Percentiles rank a stretch among this genome's conserved stretches.
phyloP scores from a whole-genome alignment of 805 yeast genomes.

The Cyberlindnera xishuangbannaensis region DNA sequence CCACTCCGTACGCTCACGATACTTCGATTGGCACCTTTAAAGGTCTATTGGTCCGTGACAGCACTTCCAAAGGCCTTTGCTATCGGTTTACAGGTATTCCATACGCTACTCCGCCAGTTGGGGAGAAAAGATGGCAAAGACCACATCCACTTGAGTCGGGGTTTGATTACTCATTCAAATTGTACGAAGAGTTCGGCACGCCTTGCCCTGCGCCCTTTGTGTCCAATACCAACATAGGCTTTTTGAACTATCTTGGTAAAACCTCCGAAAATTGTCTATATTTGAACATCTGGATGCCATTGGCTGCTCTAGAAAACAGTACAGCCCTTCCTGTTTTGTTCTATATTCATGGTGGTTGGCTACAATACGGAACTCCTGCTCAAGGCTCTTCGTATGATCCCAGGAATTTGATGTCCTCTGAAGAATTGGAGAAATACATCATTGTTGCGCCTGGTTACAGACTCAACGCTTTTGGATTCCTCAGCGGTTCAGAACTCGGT shows the following conservation, averaged over 20 bases:
- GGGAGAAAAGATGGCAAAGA: slow-evolving; percentile 28
- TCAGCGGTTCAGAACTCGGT: slow-evolving; percentile 24
- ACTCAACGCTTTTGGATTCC: slow-evolving; percentile 33
- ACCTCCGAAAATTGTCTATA: slow-evolving; percentile 30
- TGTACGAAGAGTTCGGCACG: slow-evolving; percentile 26
- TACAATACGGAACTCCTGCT: slow-evolving; percentile 25
- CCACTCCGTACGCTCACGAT: slow-evolving; percentile 2
- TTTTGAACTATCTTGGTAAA: slow-evolving; percentile 3
- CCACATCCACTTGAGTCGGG: slow-evolving; percentile 29
- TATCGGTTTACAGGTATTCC: slow-evolving; percentile 24
- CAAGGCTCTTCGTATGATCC: slow-evolving; percentile 10
- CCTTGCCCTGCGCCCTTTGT: slow-evolving; percentile 33
- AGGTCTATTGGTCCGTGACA: slow-evolving; percentile 5
- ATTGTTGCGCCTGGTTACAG: slow-evolving; percentile 37
- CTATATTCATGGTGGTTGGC: slow-evolving; percentile 40
- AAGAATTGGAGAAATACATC: slow-evolving; percentile 29
- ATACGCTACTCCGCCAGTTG: slow-evolving; percentile 29
- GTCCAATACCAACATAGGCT: slow-evolving; percentile 10
- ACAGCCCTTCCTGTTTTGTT: slow-evolving; percentile 35
- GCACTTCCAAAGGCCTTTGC: slow-evolving; percentile 13
- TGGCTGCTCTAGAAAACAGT: slow-evolving; percentile 29
- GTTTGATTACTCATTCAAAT: slow-evolving; percentile 32
- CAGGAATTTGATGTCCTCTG: slow-evolving; percentile 11
- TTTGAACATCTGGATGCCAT: slow-evolving; percentile 36
- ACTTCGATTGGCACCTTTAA: slow-evolving; percentile 5